Percentiles rank a stretch among this genome's conserved stretches.
Evolutionary conservation across 108 stramenopile species (phyloP).

Genomic region (Epithemia pelagica): DNA sequence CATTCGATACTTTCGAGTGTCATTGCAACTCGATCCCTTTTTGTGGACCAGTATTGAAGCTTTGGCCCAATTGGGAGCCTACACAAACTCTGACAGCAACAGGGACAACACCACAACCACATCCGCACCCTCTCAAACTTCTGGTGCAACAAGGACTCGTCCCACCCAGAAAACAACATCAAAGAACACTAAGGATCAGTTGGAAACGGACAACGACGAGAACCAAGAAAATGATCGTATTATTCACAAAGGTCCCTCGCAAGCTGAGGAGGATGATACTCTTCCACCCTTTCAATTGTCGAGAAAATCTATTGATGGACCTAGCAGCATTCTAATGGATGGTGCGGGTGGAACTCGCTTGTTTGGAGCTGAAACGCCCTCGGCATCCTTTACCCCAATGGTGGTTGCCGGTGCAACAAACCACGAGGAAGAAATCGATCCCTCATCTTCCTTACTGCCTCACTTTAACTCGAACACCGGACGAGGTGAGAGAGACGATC

Average conservation of each 20-base stretch:
- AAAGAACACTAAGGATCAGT: neutral
- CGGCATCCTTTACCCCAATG: neutral
- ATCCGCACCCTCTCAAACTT: neutral
- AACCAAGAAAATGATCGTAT: neutral
- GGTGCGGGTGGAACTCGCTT: neutral
- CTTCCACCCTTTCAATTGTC: neutral
- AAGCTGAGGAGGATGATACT: neutral
- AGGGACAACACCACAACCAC: neutral
- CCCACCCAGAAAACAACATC: neutral
- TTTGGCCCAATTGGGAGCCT: constrained; percentile 73
- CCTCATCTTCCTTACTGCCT: neutral
- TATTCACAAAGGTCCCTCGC: neutral
- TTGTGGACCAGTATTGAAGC: constrained; percentile 80
- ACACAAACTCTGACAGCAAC: neutral
- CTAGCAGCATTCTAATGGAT: neutral
- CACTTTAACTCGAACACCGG: too few relatives aligned
- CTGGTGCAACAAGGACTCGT: too few relatives aligned
- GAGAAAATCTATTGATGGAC: neutral
- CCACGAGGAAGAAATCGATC: neutral
- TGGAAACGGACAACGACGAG: neutral
- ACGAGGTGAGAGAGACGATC: too few relatives aligned
- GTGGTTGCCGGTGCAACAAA: neutral
- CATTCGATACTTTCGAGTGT: constrained; percentile 62
- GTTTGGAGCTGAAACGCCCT: neutral
- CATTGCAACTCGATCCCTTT: constrained; percentile 69